Evolutionary conservation across 176 grass and related monocot species (phyloP).

Genomic region (Oryza nivara): DNA sequence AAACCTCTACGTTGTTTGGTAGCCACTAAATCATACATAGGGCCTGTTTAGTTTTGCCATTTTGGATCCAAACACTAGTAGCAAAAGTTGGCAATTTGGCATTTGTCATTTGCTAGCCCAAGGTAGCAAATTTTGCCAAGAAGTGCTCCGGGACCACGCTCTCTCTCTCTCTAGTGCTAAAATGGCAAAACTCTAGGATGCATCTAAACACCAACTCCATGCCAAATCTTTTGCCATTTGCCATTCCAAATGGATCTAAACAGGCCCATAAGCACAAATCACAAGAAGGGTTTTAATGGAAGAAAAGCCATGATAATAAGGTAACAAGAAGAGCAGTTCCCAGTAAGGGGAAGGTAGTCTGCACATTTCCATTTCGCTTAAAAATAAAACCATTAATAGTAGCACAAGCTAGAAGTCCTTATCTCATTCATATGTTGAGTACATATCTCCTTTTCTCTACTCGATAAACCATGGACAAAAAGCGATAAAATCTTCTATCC

Average conservation of each 20-base stretch:
- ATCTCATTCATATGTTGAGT: neutral
- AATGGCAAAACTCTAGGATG: too few relatives aligned
- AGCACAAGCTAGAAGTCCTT: neutral
- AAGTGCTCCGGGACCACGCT: too few relatives aligned
- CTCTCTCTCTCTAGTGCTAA: too few relatives aligned
- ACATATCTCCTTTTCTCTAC: neutral
- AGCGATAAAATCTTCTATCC: neutral
- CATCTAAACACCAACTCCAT: too few relatives aligned
- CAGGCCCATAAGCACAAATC: neutral
- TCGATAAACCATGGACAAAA: neutral
- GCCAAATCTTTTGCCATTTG: too few relatives aligned
- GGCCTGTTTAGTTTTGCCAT: too few relatives aligned
- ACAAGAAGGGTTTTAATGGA: neutral
- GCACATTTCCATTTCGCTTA: neutral
- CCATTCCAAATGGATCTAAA: too few relatives aligned
- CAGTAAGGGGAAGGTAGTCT: neutral
- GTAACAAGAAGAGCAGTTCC: neutral
- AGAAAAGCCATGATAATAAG: constrained; percentile 2
- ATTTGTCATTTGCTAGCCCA: too few relatives aligned
- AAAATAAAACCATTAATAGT: neutral
- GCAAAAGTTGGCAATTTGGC: too few relatives aligned
- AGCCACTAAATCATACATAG: neutral
- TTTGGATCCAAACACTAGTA: too few relatives aligned
- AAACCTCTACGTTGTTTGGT: neutral
- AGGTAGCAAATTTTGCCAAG: too few relatives aligned